Base-by-base conservation (phyloP, 140 eudicot species). In the Anethum foeniculum region DNA sequence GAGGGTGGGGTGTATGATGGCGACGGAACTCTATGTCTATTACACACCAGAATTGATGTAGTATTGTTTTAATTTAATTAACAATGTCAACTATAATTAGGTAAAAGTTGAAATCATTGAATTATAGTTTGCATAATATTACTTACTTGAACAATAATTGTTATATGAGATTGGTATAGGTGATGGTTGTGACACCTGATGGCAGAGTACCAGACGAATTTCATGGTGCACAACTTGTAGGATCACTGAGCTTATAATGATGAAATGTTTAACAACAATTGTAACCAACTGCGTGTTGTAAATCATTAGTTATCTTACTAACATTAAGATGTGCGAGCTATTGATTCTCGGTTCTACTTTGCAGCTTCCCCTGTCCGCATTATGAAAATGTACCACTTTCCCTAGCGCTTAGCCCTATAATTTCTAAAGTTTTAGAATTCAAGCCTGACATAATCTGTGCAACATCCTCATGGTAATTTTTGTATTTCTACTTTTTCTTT, bases 331-430 rank as follows among this genome's bases (percentile, higher is more conserved):
- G 52, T 74, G 48, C n/a, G 11, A 25, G n/a, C 60, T 75, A 75
- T 46, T 75, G 78, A 5, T 44, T 46, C 60, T 11, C 39, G 39
- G 51, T 77, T 73, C 73, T 83, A 38, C 81, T 84, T 84, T 81
- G 78, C 77, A 96, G 99, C 84, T 96, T 96, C 78, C 99, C 99
- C 28, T 91, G 91, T 67, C 99, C 99, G 6, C 91, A 88, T 92
- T 96, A 96, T 88, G 92, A 93, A 67, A 96, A 96, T 68, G 99
- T 96, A 56, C 99, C 99, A 74, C 99, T 96, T 71, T 96, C 99
- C 12, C 90, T 96, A 69, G 99, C 99, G 36, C 88, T 96, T 60
- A 96, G 98, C 86, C 99, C 99, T 10, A 96, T 96, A 75, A 96
- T 96, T 78, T 93, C 97, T 34, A 96, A 87, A 75, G 99, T 96